These are phyloP conservation scores for Allantophomopsis cytisporea DNA, from an alignment of 2,329 filamentous ascomycete genomes.

Conservation along the genomic window DNA sequence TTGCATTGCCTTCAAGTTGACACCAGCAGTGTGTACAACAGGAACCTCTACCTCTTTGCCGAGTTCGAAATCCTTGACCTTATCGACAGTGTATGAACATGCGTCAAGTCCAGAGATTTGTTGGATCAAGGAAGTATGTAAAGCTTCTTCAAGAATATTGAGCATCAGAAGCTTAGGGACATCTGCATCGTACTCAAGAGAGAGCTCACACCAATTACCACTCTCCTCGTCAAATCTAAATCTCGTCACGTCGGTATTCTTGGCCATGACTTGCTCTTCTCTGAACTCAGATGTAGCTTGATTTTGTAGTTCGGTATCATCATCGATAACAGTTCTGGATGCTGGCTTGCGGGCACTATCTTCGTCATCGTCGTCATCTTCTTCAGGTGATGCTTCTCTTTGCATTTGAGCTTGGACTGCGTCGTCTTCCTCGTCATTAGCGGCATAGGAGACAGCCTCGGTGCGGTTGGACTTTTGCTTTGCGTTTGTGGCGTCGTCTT, in stretches of 20 bases:
- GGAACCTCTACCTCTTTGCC: conserved; percentile 34
- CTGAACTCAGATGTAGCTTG: conserved; percentile 21
- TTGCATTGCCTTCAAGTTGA: conserved; percentile 86
- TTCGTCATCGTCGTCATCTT: conserved; percentile 41
- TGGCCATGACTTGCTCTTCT: conserved; percentile 49
- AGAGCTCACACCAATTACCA: conserved; percentile 67
- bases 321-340: neutral
- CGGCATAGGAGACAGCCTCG: conserved; percentile 80
- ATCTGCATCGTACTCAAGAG: conserved; percentile 66
- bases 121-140: conserved; percentile 71
- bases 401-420: conserved; percentile 53
- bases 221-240: conserved; percentile 69
- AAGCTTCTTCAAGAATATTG: conserved; percentile 71
- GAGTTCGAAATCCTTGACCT: conserved; percentile 29
- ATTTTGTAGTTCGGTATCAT: neutral
- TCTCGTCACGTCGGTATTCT: conserved; percentile 51
- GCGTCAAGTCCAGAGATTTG: conserved; percentile 65
- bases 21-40: conserved; percentile 66
- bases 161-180: conserved; percentile 90
- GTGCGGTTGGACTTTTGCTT: conserved; percentile 65
- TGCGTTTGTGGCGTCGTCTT: conserved; percentile 62
- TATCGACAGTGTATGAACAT: conserved; percentile 55
- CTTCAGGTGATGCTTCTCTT: conserved; percentile 40
- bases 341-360: conserved; percentile 10
- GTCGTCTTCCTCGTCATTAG: conserved; percentile 84